These are phyloP conservation scores for Lodderomyces theae DNA, from an alignment of 1,139 yeast genomes.

Conservation along the genomic window DNA sequence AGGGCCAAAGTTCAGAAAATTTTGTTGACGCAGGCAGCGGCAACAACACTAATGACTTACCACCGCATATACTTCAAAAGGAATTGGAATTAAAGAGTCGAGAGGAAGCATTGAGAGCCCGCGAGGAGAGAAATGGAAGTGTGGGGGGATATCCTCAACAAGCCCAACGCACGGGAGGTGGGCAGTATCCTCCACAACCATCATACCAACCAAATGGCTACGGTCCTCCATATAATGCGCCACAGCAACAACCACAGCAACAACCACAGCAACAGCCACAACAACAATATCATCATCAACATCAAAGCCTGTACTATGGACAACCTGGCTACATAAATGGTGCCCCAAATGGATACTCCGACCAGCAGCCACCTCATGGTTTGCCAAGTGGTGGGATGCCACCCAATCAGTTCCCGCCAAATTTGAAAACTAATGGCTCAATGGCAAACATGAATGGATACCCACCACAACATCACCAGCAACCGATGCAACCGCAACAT, in stretches of 20 bases:
- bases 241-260: constrained; percentile 13
- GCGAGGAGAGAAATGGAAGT: constrained; percentile 23
- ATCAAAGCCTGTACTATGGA: constrained; percentile 1
- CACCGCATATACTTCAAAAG: constrained; percentile 20
- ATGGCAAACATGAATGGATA: constrained; percentile 15
- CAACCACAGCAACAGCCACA: constrained; percentile 13
- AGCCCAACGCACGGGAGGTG: constrained; percentile 7
- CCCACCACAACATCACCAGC: constrained; percentile 12
- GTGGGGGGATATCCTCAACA: constrained; percentile 10
- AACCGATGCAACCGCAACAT: constrained; percentile 14
- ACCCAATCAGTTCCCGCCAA: constrained; percentile 27
- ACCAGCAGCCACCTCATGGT: constrained; percentile 37
- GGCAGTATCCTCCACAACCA: constrained; percentile 11
- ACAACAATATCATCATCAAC: constrained; percentile 6
- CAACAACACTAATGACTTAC: constrained; percentile 10
- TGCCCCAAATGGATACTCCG: constrained; percentile 18
- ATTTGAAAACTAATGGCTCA: constrained; percentile 18
- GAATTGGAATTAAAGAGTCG: constrained; percentile 45
- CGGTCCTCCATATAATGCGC: too few species aligned
- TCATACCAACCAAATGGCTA: constrained; percentile 5
- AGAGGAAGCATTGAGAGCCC: constrained; percentile 42
- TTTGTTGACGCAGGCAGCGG: constrained; percentile 9
- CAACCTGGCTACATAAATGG: constrained; percentile 8
- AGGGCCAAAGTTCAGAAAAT: constrained; percentile 5
- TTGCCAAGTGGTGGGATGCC: constrained; percentile 37